Percentiles rank a stretch among this genome's conserved stretches.
phyloP scores from a whole-genome alignment of 192 early-diverging fungal genomes.

The Chytriomyces sp. region DNA sequence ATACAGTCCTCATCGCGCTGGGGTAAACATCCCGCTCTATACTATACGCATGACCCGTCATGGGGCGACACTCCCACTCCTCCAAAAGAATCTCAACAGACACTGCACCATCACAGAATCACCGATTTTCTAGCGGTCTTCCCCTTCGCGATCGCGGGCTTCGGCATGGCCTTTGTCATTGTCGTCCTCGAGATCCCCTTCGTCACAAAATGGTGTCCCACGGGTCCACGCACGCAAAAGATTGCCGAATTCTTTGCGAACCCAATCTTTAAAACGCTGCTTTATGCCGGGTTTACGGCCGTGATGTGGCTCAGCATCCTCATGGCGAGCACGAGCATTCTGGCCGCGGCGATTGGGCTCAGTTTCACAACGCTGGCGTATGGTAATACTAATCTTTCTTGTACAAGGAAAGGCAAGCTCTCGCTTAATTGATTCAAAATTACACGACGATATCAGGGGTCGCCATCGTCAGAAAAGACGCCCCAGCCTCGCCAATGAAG shows the following conservation, averaged over 20 bases:
- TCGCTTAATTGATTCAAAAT: not conserved
- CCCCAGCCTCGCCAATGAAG: constrained; percentile 3
- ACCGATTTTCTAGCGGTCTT: constrained; percentile 10
- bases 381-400: not conserved
- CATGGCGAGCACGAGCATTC: constrained; percentile 11
- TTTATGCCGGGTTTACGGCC: constrained; percentile 6
- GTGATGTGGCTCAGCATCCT: constrained; percentile 25
- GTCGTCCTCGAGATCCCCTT: constrained; percentile 24
- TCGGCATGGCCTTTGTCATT: constrained; percentile 1
- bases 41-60: too few species aligned
- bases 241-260: constrained; percentile 17
- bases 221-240: constrained; percentile 13
- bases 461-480: constrained; percentile 18
- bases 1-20: constrained; percentile 6
- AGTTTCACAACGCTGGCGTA: constrained; percentile 17
- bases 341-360: constrained; percentile 9
- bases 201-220: constrained; percentile 25
- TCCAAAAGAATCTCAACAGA: not conserved
- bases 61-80: not conserved
- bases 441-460: not conserved
- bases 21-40: not conserved
- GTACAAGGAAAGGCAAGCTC: too few species aligned
- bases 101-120: not conserved
- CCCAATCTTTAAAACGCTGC: constrained; percentile 10
- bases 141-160: constrained; percentile 17